phyloP scores from a whole-genome alignment of 495 filamentous ascomycete species.

The Oidiodendron maius region DNA sequence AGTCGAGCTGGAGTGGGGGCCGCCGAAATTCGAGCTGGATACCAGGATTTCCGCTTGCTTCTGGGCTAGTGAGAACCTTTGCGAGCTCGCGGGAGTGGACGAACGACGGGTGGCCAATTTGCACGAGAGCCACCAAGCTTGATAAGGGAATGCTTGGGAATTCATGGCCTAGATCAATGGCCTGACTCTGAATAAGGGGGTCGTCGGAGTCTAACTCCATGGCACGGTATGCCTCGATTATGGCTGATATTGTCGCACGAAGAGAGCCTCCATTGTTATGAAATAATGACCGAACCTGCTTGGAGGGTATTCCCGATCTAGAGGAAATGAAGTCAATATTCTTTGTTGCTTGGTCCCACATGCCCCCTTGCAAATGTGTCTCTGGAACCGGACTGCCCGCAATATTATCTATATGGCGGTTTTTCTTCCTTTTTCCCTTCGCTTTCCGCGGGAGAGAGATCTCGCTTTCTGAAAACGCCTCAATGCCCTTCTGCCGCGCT shows the following conservation, averaged over 20 bases:
- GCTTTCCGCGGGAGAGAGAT: slow-evolving; percentile 28
- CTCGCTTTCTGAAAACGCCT: slow-evolving; percentile 60
- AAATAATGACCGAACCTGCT: slow-evolving; percentile 53
- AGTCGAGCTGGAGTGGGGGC: slow-evolving; percentile 22
- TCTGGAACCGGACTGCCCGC: slow-evolving; percentile 4
- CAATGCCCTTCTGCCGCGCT: slow-evolving; percentile 63
- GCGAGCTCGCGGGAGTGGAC: slow-evolving; percentile 55
- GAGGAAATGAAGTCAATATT: slow-evolving; percentile 56
- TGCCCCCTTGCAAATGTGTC: slow-evolving; percentile 29
- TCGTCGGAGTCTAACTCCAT: slow-evolving; percentile 27
- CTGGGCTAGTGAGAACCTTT: slow-evolving; percentile 24
- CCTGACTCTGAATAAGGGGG: slow-evolving; percentile 37
- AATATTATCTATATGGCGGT: slow-evolving; percentile 11
- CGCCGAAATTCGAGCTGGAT: slow-evolving; percentile 34
- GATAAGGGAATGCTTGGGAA: slow-evolving; percentile 42
- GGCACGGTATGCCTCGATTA: slow-evolving; percentile 35
- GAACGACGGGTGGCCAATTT: slow-evolving; percentile 48
- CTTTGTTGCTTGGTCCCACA: slow-evolving; percentile 48
- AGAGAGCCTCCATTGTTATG: slow-evolving; percentile 56
- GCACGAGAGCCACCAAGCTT: slow-evolving; percentile 44
- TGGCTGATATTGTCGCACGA: slow-evolving; percentile 44
- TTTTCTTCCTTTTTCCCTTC: slow-evolving; percentile 39
- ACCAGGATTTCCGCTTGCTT: not conserved
- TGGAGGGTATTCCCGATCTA: slow-evolving; percentile 39
- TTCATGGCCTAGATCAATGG: slow-evolving; percentile 45